Conservation (phyloP, 208 protist species). For the Trypanosoma caninum region DNA sequence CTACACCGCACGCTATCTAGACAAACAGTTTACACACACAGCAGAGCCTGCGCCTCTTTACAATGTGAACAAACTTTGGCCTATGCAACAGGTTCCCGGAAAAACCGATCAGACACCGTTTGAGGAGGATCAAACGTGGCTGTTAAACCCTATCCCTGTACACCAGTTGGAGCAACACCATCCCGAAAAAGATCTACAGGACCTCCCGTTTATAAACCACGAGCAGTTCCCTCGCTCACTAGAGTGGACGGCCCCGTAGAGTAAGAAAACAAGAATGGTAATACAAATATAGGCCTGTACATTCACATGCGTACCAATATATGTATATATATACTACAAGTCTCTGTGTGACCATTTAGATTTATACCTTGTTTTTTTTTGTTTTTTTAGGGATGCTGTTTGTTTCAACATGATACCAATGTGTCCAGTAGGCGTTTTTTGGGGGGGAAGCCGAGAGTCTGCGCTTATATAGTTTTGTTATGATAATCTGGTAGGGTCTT, state of each 20-base stretch:
- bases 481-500: no score
- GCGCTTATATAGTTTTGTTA: no score
- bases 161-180: slow-evolving; percentile 82
- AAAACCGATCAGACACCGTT: slow-evolving; percentile 86
- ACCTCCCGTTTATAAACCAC: slow-evolving; percentile 86
- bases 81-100: slow-evolving; percentile 84
- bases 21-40: slow-evolving; percentile 63
- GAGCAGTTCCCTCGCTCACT: slow-evolving; percentile 87
- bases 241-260: slow-evolving; percentile 86
- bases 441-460: no score
- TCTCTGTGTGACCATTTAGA: no score
- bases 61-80: slow-evolving; percentile 86
- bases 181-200: slow-evolving; percentile 84
- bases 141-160: slow-evolving; percentile 82
- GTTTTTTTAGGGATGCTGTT: no score
- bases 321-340: no score
- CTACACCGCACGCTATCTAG: slow-evolving; percentile 83
- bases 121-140: slow-evolving; percentile 89
- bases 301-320: no score
- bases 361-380: no score
- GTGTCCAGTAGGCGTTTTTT: no score
- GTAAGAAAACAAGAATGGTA: not conserved
- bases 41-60: slow-evolving; percentile 64
- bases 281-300: not conserved
- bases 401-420: no score